phyloP scores from a whole-genome alignment of 2,329 filamentous ascomycete genomes.

The Neopestalotiopsis sp. region DNA sequence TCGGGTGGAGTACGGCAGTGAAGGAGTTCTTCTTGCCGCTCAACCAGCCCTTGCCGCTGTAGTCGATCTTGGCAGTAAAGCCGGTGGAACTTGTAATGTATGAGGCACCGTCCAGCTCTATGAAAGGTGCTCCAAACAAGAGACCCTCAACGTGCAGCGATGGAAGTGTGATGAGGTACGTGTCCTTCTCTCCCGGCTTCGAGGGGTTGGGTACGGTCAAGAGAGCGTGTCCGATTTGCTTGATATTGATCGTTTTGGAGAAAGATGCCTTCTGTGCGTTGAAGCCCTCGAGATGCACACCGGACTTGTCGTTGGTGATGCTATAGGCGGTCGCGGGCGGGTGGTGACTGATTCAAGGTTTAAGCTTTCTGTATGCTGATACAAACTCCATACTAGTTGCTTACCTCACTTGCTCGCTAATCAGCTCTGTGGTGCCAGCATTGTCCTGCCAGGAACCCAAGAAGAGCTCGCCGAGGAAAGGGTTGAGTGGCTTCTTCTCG shows the following conservation, averaged over 20 bases:
- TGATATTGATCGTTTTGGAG: constrained; percentile 52
- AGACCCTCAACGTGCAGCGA: constrained; percentile 54
- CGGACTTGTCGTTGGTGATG: constrained; percentile 46
- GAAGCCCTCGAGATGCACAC: constrained; percentile 54
- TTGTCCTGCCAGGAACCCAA: constrained; percentile 37
- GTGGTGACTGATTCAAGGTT: constrained; percentile 44
- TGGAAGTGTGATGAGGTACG: constrained; percentile 53
- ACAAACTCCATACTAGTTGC: constrained; percentile 13
- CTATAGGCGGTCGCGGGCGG: constrained; percentile 59
- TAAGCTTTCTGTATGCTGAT: background rate
- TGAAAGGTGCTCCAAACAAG: constrained; percentile 51
- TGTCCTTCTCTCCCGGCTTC: constrained; percentile 45
- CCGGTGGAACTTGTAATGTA: constrained; percentile 51
- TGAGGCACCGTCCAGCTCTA: constrained; percentile 51
- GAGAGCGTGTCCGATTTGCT: constrained; percentile 55
- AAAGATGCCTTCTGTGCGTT: constrained; percentile 59
- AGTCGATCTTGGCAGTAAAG: constrained; percentile 50
- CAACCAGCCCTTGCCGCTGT: constrained; percentile 50
- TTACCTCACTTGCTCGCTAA: constrained; percentile 52
- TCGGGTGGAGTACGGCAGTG: constrained; percentile 46
- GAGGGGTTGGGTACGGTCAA: constrained; percentile 49
- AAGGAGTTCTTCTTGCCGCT: constrained; percentile 53
- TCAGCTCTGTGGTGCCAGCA: constrained; percentile 36
- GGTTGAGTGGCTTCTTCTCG: constrained; percentile 58
- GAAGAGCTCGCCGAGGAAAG: constrained; percentile 57